A percentile compares a stretch with the other conserved stretches of the same genome.
Conservation (phyloP, 371 early-diverging fungal genomes). For the Mucor saturninus region DNA sequence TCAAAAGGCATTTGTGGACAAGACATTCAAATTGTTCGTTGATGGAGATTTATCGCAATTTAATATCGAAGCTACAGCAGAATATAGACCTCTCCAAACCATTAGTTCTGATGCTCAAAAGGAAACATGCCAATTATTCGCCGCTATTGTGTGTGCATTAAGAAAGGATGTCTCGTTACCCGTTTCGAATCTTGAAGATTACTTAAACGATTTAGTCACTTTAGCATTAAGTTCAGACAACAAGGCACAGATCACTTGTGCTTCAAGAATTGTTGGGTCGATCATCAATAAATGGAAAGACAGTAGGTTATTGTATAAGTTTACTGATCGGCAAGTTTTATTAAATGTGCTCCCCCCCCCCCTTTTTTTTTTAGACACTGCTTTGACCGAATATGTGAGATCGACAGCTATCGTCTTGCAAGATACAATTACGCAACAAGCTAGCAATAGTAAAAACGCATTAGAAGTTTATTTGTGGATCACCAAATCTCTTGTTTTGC, state of each 20-base stretch:
- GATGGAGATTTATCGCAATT: constrained; percentile 36
- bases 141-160: constrained; percentile 59
- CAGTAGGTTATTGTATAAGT: constrained; percentile 35
- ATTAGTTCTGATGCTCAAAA: constrained; percentile 40
- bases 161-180: constrained; percentile 64
- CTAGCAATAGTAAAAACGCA: constrained; percentile 23
- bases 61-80: neutral
- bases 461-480: constrained; percentile 53
- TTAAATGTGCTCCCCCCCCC: too few species aligned
- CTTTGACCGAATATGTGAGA: constrained; percentile 42
- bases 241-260: constrained; percentile 39
- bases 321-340: neutral
- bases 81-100: constrained; percentile 17
- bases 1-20: constrained; percentile 55
- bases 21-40: constrained; percentile 53
- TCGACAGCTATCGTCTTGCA: constrained; percentile 29
- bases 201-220: constrained; percentile 50
- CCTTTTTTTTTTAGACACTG: constrained; percentile 27
- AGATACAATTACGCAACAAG: constrained; percentile 23
- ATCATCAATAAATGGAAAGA: constrained; percentile 66
- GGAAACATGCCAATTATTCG: constrained; percentile 51
- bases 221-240: constrained; percentile 51
- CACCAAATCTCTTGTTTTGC: constrained; percentile 67
- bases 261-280: constrained; percentile 60
- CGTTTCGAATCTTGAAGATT: constrained; percentile 51